Evolutionary conservation across 2,329 filamentous ascomycete genomes (phyloP), one percentile per base, ranked within the genome.

Genomic region (Nakataea oryzae): DNA sequence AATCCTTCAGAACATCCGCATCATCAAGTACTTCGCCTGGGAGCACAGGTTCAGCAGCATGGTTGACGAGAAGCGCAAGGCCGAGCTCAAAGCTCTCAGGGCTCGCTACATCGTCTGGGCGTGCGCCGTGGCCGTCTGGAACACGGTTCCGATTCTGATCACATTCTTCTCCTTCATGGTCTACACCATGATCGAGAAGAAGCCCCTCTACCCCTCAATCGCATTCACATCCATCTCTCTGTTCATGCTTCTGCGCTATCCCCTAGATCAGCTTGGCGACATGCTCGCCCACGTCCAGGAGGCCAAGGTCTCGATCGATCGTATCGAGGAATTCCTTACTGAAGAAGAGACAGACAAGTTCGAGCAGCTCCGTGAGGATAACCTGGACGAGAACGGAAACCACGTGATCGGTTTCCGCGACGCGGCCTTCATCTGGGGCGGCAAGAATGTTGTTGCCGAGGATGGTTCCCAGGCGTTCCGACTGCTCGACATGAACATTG

Each of bases 21-120:
- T 99, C 72, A 97, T 99, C 83, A 99, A 99, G 73, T 99, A 95
- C 74, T 99, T 99, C 72, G 93, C 95, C 0, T 99, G 95, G 95
- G 95, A 99, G 74, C 86, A 92, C 68, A 89, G 93, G 2, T 99
- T 97, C 72, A 85, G 90, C 63, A 84, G 85, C 27, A 86, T 91
- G 62, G 91, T 99, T 41, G 89, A 96, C 64, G 93, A 97, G 73
- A 97, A 96, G 77, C 86, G 95, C 65, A 80, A 81, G 56, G 79
- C 79, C 3, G 95, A 99, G 73, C 81, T 99, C 60, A 86, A 83
- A 68, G 86, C 91, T 34, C 75, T 99, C 62, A 87, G 92, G 63
- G 84, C 84, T 54, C 86, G 93, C 64, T 99, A 96, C 75, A 86
- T 96, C 66, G 80, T 97, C 54, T 99, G 93, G 93, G 90, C 93